Percentiles rank a stretch among this genome's conserved stretches.
These are phyloP conservation scores for Hordeum vulgare DNA, from an alignment of 176 grass and related monocot species.

Conservation along the genomic window MorexV3_pseudomolecules_assembly NC_058522.1:528700113-528700612, in stretches of 20 bases:
- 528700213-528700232: neutral
- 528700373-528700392: neutral
- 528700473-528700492: neutral
- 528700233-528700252: neutral
- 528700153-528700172: neutral
- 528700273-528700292: neutral
- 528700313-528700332: neutral
- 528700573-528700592: constrained; percentile 33
- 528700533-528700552: constrained; percentile 24
- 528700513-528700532: constrained; percentile 33
- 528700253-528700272: neutral
- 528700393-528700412: neutral
- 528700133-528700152: neutral
- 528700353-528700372: constrained; percentile 31
- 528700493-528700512: neutral
- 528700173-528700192: neutral
- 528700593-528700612: constrained; percentile 42
- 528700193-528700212: neutral
- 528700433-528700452: neutral
- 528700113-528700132: neutral
- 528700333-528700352: constrained; percentile 23
- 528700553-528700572: constrained; percentile 30
- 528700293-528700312: neutral
- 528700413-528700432: neutral
- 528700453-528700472: neutral